Base-by-base conservation (phyloP, 2,329 filamentous ascomycete genomes). In the Paecilomyces niveus region DNA sequence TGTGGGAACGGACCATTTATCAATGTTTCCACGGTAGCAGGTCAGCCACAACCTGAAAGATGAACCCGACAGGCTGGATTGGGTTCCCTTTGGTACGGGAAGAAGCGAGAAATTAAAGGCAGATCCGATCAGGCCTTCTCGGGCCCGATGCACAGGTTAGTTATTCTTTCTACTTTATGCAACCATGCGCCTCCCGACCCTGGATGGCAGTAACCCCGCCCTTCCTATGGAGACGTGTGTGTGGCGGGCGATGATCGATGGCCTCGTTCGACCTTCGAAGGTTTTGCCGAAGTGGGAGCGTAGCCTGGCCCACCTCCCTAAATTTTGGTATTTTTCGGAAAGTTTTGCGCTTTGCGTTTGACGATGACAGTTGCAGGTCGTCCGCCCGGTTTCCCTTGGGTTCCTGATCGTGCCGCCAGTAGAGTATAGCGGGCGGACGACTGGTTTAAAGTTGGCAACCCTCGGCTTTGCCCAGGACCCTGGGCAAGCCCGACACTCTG, bases 61-160 rank as follows among this genome's bases (percentile, higher is more conserved):
- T 21, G 53, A 54, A 35, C n/a, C n/a, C 45, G 53, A 52, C 58
- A 59, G 54, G 57, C 53, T 61, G 59, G 59, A 61, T 59, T 55
- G 59, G 55, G 59, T 59, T 59, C 54, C 51, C 59, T 54, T 29
- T 22, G 31, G 53, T 29, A 54, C 24, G 53, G 53, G 29, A 54
- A 54, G 53, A 29, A 33, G 31, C 24, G 53, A 33, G 53, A 7
- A 33, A 54, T 22, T 33, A 33, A 33, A 45, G 50, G 22, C 50
- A 52, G 26, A 24, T 29, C 21, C 22, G 50, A 52, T 11, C 50
- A 24, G 21, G 8, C 50, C 22, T 52, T 13, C 3, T 29, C 50
- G 22, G 50, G 26, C 18, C 50, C 50, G 50, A 26, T 21, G 26
- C 26, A 13, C 50, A 52, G 26, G 9, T 52, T 24, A 11, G 9